Base-by-base conservation (phyloP, 2,329 filamentous ascomycete species). In the Shiraia bambusicola region DNA sequence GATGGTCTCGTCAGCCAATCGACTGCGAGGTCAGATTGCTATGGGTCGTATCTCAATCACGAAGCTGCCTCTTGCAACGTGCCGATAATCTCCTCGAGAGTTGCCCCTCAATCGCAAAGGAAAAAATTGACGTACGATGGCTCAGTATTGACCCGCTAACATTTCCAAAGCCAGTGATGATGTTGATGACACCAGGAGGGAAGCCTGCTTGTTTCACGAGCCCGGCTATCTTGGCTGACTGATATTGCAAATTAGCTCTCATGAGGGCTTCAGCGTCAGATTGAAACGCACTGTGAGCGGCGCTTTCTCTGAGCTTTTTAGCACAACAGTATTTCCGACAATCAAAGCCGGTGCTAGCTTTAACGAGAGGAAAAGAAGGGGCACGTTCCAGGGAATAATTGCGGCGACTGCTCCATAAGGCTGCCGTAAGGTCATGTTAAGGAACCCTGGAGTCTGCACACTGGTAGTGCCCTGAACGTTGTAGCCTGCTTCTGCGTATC, bases 381-480 rank as follows among this genome's bases (percentile, higher is more conserved):
- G 61, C 4, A 60, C 55, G 25, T 65, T 61, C 50, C 44, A 72
- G 75, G 88, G 88, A 73, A 87, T 92, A 57, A 92, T 92, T 35
- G 86, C 86, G 35, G 87, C 87, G 28, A 86, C 83, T 16, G 92
- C 84, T 39, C 88, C 88, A 57, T 91, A 74, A 34, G 88, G 86
- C 74, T 92, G 88, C 39, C 82, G 80, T 66, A 93, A 88, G 27
- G 80, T 85, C 65, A 87, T 76, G 28, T 88, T 93, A 19, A 66
- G 16, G 26, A 42, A 65, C 1, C 61, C 61, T 3, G 61, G 61
- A 3, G 61, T 63, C 25, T 65, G 59, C 1, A 65, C 49, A 34
- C 76, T 91, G 83, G 87, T 92, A 87, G 63, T 91, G 83, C 77
- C 88, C 86, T 54, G 86, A 78, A 34, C 91, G 83, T 71, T 90